A percentile compares a stretch with the other conserved stretches of the same genome.
Conservation (phyloP, 2,329 filamentous ascomycete genomes). For the Arthrinium puccinioides region DNA sequence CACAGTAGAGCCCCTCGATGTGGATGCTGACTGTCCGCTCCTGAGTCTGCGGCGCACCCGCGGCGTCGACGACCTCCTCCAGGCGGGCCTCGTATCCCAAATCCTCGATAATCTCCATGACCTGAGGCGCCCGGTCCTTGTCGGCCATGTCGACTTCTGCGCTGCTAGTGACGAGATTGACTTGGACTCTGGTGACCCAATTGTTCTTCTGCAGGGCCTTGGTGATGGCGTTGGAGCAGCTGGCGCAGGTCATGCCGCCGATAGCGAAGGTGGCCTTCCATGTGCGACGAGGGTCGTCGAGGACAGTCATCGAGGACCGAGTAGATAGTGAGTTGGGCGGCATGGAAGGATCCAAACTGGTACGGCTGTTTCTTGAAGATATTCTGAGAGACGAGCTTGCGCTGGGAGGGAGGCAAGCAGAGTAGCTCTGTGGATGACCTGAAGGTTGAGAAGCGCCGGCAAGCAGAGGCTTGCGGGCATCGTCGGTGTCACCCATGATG, state of each 20-base stretch:
- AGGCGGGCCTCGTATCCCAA: conserved; percentile 60
- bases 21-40: conserved; percentile 54
- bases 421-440: too few species aligned
- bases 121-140: conserved; percentile 33
- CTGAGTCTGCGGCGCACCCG: conserved; percentile 16
- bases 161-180: conserved; percentile 63
- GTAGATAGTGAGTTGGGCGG: conserved; percentile 3
- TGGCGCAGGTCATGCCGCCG: conserved; percentile 67
- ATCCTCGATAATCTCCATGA: conserved; percentile 50
- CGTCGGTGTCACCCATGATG: too few species aligned
- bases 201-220: conserved; percentile 48
- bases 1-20: conserved; percentile 69
- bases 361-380: too few species aligned
- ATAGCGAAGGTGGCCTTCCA: conserved; percentile 41
- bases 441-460: too few species aligned
- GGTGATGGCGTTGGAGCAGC: conserved; percentile 59
- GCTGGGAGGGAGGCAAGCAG: too few species aligned
- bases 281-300: conserved; percentile 1
- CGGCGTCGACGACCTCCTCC: conserved; percentile 37
- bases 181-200: conserved; percentile 49
- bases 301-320: conserved; percentile 4
- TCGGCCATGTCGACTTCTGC: conserved; percentile 52
- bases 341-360: too few species aligned
- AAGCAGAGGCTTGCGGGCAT: too few species aligned
- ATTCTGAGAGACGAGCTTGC: too few species aligned